A percentile compares a stretch with the other conserved stretches of the same genome.
Evolutionary conservation across 163 green algal species (phyloP).

Genomic region (Botryococcus braunii): DNA sequence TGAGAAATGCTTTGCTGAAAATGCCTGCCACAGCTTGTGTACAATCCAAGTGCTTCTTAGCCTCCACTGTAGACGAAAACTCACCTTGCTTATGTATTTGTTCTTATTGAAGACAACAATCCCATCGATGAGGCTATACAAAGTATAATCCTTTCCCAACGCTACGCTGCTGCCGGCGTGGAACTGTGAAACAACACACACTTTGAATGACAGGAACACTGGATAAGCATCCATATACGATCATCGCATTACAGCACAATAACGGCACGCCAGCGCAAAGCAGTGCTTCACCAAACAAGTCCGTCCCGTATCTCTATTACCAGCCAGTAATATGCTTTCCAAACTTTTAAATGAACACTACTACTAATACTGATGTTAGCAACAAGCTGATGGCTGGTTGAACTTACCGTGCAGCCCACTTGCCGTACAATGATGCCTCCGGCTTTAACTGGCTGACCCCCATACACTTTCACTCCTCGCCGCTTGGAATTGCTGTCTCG

Average conservation of each 20-base stretch:
- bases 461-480: constrained; percentile 95
- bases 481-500: constrained; percentile 80
- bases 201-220: too few relatives aligned
- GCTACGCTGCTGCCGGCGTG: constrained; percentile 86
- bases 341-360: not conserved
- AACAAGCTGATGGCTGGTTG: not conserved
- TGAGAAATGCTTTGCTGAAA: too few relatives aligned
- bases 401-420: constrained; percentile 70
- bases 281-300: not conserved
- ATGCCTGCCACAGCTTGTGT: not conserved
- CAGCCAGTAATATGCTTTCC: not conserved
- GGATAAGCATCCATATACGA: not conserved
- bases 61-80: constrained; percentile 1
- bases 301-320: not conserved
- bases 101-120: constrained; percentile 89
- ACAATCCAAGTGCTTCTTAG: not conserved
- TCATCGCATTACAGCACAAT: not conserved
- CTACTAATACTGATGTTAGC: not conserved
- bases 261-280: not conserved
- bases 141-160: constrained; percentile 89
- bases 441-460: constrained; percentile 82
- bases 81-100: constrained; percentile 48
- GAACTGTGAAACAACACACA: constrained; percentile 52
- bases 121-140: constrained; percentile 85
- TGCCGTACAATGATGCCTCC: constrained; percentile 96